phyloP scores from a whole-genome alignment of 352 stramenopile genomes.

The Globisporangium parvum region DNA sequence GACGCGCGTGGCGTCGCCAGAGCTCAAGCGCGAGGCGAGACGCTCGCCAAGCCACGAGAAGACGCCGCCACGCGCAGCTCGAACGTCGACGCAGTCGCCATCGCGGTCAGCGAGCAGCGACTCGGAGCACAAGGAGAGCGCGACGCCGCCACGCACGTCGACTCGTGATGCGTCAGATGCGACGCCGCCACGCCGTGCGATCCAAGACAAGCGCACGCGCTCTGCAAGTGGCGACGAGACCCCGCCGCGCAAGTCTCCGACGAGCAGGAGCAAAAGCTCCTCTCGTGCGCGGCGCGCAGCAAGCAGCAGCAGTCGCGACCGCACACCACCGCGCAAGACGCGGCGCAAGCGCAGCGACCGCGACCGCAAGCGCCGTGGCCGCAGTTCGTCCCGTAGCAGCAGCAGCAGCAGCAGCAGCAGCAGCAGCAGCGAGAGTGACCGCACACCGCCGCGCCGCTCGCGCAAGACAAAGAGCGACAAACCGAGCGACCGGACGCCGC shows the following conservation, averaged over 20 bases:
- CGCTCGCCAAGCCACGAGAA: conserved; percentile 4
- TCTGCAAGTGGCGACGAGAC: conserved; percentile 17
- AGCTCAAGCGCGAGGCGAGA: conserved; percentile 1
- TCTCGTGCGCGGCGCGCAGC: conserved; percentile 4
- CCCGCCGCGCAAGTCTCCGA: conserved; percentile 27
- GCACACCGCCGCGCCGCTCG: conserved; percentile 16
- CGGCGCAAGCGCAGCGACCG: conserved; percentile 6
- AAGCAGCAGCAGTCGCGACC: conserved; percentile 11
- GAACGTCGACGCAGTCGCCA: neutral
- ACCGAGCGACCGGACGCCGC: neutral
- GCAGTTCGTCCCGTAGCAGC: conserved; percentile 8
- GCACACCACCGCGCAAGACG: conserved; percentile 15
- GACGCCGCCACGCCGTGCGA: too few species aligned
- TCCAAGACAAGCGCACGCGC: conserved; percentile 1
- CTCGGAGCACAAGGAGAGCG: too few species aligned
- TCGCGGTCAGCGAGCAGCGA: neutral
- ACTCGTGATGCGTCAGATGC: too few species aligned
- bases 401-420: conserved; percentile 6
- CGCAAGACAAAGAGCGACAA: conserved; percentile 10
- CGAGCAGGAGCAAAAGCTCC: neutral
- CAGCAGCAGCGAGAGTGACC: conserved; percentile 8
- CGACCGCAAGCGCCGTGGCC: conserved; percentile 5
- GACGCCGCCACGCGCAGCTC: neutral
- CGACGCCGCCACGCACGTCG: conserved; percentile 4
- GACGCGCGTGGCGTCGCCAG: conserved; percentile 1